A percentile compares a stretch with the other conserved stretches of the same genome.
Evolutionary conservation across 768 basidiomycete species (phyloP).

Genomic region (Macrolepiota albuminosa): DNA sequence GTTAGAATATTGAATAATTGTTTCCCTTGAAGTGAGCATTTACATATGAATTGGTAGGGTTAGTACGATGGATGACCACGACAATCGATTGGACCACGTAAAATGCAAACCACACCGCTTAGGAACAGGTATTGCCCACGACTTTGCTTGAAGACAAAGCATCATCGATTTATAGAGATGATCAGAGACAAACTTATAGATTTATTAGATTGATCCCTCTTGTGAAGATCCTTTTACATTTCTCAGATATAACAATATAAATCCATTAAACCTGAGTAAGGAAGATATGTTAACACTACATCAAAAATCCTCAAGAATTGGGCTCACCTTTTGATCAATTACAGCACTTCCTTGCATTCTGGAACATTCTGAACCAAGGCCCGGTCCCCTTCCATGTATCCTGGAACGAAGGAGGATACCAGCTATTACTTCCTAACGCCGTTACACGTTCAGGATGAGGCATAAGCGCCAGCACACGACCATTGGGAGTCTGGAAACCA

Average conservation of each 20-base stretch:
- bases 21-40: neutral
- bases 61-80: too few relatives aligned
- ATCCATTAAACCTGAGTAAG: neutral
- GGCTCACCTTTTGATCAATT: conserved; percentile 9
- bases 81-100: too few relatives aligned
- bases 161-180: neutral
- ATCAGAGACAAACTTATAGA: neutral
- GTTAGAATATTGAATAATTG: neutral
- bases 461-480: conserved; percentile 94
- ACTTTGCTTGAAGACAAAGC: neutral
- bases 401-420: conserved; percentile 65
- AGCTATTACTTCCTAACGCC: conserved; percentile 82
- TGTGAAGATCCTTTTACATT: neutral
- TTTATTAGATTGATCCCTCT: neutral
- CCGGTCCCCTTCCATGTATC: conserved; percentile 70
- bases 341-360: conserved; percentile 79
- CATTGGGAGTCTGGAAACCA: conserved; percentile 81
- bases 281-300: neutral
- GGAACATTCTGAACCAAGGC: conserved; percentile 96
- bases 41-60: neutral
- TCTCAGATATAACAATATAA: neutral
- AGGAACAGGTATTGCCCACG: too few relatives aligned
- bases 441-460: conserved; percentile 93
- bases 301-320: neutral
- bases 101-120: too few relatives aligned